These are phyloP conservation scores for Torulaspora maleeae DNA, from an alignment of 805 yeast species.

Conservation along the genomic window DNA sequence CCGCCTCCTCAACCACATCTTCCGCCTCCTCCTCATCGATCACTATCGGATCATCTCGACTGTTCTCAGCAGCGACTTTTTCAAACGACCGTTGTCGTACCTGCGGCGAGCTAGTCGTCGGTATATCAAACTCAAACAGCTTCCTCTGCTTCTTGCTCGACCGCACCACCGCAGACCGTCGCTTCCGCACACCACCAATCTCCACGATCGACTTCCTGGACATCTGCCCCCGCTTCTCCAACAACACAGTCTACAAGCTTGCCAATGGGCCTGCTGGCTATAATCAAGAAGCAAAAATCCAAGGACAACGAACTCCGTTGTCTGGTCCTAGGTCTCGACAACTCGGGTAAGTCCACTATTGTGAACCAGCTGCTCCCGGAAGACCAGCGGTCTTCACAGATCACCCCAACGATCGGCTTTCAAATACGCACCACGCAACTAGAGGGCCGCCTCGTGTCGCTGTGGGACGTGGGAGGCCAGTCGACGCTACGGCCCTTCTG, in stretches of 20 bases:
- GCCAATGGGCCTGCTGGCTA: slow-evolving; percentile 75
- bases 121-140: slow-evolving; percentile 27
- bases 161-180: neutral
- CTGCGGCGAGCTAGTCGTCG: slow-evolving; percentile 17
- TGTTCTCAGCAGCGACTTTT: neutral
- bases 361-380: slow-evolving; percentile 50
- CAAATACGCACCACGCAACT: slow-evolving; percentile 54
- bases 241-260: neutral
- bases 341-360: slow-evolving; percentile 87
- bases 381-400: slow-evolving; percentile 41
- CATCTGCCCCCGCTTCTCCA: neutral
- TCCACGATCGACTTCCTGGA: slow-evolving; percentile 17
- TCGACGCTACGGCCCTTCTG: slow-evolving; percentile 77
- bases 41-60: slow-evolving; percentile 11
- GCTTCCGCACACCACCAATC: slow-evolving; percentile 12
- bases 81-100: slow-evolving; percentile 6
- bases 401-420: slow-evolving; percentile 90
- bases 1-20: slow-evolving; percentile 9
- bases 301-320: slow-evolving; percentile 76
- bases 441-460: slow-evolving; percentile 38
- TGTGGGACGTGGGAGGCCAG: slow-evolving; percentile 96
- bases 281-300: slow-evolving; percentile 74
- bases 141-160: slow-evolving; percentile 24
- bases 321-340: slow-evolving; percentile 78
- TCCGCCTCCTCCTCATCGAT: slow-evolving; percentile 12